phyloP scores from a whole-genome alignment of 257 asterid genomes.

The Solanum phureja region DNA sequence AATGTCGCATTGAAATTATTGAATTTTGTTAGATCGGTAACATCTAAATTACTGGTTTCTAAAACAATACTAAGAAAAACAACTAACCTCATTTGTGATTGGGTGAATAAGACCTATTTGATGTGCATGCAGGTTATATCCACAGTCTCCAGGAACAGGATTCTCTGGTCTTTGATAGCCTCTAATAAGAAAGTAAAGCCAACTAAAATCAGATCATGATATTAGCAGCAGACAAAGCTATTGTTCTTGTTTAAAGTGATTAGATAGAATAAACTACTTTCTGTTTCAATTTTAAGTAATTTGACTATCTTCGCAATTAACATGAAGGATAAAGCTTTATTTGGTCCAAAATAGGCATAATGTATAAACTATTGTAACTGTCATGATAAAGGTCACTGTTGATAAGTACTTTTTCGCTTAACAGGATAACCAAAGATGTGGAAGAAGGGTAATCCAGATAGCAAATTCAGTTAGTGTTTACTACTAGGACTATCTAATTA shows the following conservation, averaged over 20 bases:
- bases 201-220: neutral
- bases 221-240: neutral
- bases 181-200: constrained; percentile 24
- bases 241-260: neutral
- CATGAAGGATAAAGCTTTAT: neutral
- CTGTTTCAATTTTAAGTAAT: neutral
- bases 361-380: neutral
- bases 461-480: neutral
- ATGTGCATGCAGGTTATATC: constrained; percentile 93
- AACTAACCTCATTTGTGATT: constrained; percentile 46
- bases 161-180: constrained; percentile 76
- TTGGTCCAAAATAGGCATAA: neutral
- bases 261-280: neutral
- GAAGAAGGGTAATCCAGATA: neutral
- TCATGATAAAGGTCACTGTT: neutral
- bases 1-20: neutral
- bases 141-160: constrained; percentile 98
- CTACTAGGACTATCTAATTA: neutral
- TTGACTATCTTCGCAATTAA: neutral
- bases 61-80: neutral
- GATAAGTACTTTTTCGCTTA: neutral
- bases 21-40: neutral
- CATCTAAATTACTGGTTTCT: neutral
- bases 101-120: constrained; percentile 60
- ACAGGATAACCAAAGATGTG: neutral